These are phyloP conservation scores for Exophiala bonariae DNA, from an alignment of 2,329 filamentous ascomycete species.

Conservation along the genomic window DNA sequence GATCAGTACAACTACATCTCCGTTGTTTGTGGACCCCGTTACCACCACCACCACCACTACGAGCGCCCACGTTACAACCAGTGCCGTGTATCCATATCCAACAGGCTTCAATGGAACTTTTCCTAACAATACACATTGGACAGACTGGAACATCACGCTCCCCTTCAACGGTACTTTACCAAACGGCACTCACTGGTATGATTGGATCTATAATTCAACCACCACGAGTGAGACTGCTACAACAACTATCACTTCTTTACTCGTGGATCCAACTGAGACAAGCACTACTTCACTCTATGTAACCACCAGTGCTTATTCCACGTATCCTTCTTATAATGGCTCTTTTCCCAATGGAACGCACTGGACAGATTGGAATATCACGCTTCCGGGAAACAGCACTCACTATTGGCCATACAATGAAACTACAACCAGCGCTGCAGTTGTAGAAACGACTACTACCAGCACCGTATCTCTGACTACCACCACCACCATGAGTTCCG, in stretches of 20 bases:
- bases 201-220: too few species aligned
- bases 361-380: slow-evolving; percentile 4
- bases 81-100: too few species aligned
- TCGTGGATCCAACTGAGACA: slow-evolving; percentile 1
- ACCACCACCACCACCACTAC: background rate
- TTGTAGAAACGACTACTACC: background rate
- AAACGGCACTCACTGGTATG: too few species aligned
- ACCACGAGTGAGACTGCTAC: background rate
- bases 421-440: background rate
- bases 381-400: slow-evolving; percentile 1
- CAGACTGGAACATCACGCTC: too few species aligned
- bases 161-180: too few species aligned
- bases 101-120: too few species aligned
- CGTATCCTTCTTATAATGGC: slow-evolving; percentile 3
- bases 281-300: background rate
- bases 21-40: too few species aligned
- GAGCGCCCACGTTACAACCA: background rate
- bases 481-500: background rate
- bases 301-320: background rate
- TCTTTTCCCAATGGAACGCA: background rate
- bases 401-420: slow-evolving; percentile 5
- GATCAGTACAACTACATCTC: background rate
- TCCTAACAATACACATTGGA: too few species aligned
- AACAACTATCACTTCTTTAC: background rate
- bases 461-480: background rate